These are phyloP conservation scores for Flammula alnicola DNA, from an alignment of 1,284 basidiomycete genomes.

Conservation along the genomic window DNA sequence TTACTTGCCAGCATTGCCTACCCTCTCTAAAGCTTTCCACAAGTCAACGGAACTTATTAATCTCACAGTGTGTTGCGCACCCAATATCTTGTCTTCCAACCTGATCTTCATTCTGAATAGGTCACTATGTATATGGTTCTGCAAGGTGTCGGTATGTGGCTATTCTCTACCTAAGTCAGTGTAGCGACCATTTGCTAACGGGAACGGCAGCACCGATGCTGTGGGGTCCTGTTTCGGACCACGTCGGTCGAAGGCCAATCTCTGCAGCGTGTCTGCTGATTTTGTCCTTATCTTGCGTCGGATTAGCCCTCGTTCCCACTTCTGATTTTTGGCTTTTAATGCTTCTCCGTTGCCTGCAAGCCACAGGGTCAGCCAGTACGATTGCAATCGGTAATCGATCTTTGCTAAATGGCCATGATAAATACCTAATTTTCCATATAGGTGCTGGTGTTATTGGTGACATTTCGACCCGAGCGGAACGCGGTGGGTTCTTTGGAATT, in stretches of 20 bases:
- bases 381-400: slow-evolving; percentile 51
- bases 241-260: slow-evolving; percentile 56
- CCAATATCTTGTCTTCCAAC: background rate
- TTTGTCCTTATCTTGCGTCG: slow-evolving; percentile 57
- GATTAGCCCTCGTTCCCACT: slow-evolving; percentile 63
- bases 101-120: slow-evolving; percentile 24
- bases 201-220: slow-evolving; percentile 57
- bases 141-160: slow-evolving; percentile 64
- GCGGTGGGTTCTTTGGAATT: slow-evolving; percentile 58
- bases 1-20: slow-evolving; percentile 79
- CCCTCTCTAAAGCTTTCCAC: slow-evolving; percentile 62
- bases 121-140: slow-evolving; percentile 80
- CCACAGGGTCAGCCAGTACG: slow-evolving; percentile 63
- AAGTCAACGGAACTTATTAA: slow-evolving; percentile 74
- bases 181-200: slow-evolving; percentile 5
- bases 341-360: slow-evolving; percentile 63
- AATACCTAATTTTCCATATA: slow-evolving; percentile 23
- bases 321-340: slow-evolving; percentile 62
- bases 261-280: slow-evolving; percentile 58
- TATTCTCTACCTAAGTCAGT: background rate
- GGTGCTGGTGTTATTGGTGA: slow-evolving; percentile 64
- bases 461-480: slow-evolving; percentile 54
- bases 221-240: slow-evolving; percentile 66
- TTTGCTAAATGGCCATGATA: background rate
- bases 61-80: slow-evolving; percentile 51